These are phyloP conservation scores for Cyberlindnera maritima DNA, from an alignment of 805 yeast genomes.

Conservation along the genomic window DNA sequence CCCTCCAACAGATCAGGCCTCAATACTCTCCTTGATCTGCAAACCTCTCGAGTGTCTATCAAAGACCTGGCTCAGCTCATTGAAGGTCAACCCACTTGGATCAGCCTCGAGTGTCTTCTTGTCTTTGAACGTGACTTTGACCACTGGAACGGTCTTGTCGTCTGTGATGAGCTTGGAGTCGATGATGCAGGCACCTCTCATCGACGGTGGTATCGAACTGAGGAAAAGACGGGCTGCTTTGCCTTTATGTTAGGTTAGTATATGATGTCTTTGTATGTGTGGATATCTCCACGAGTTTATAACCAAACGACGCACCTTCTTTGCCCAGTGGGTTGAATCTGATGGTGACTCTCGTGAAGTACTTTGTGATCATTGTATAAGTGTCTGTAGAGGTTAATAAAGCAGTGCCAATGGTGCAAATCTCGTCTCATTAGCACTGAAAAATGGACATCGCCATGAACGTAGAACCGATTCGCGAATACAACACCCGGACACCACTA, in stretches of 20 bases:
- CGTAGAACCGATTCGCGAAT: no score
- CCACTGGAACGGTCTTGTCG: conserved; percentile 51
- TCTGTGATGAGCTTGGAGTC: conserved; percentile 57
- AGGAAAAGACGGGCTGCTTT: conserved; percentile 78
- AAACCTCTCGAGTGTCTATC: conserved; percentile 82
- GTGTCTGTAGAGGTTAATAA: no score
- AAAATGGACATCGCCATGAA: no score
- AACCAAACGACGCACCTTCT: conserved; percentile 45
- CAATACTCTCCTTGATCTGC: conserved; percentile 69
- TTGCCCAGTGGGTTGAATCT: conserved; percentile 74
- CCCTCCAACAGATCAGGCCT: conserved; percentile 32
- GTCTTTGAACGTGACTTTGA: conserved; percentile 79
- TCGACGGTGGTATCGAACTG: conserved; percentile 74
- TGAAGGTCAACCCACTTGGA: conserved; percentile 53
- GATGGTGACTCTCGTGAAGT: conserved; percentile 73
- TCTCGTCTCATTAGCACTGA: no score
- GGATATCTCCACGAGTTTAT: no score
- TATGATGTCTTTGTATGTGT: background rate
- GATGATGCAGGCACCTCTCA: conserved; percentile 58
- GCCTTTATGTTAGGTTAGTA: conserved; percentile 35
- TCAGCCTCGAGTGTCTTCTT: conserved; percentile 67
- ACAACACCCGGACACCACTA: no score
- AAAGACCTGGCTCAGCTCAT: conserved; percentile 62
- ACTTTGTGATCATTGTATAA: conserved; percentile 88
- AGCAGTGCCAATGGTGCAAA: no score